Evolutionary conservation across 75 land plant species (phyloP).

Genomic region (Selaginella moellendorffii): DNA sequence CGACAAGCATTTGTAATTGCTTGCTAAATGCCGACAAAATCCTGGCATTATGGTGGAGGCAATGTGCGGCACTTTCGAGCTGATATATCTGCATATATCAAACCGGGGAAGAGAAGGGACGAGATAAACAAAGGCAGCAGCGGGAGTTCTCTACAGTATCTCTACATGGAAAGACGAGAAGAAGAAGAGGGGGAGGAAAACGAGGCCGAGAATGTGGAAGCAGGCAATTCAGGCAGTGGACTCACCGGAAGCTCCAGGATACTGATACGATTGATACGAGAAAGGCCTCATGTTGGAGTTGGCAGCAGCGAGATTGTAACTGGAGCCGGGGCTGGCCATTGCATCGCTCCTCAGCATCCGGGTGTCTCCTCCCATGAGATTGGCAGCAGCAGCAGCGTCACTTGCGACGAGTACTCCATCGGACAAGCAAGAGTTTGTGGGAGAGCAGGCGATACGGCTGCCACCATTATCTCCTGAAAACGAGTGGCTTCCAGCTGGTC

Average conservation of each 20-base stretch:
- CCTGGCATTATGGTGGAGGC: too few species aligned
- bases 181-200: too few species aligned
- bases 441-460: slow-evolving; percentile 21
- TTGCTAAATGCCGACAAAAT: not conserved
- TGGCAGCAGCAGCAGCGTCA: slow-evolving; percentile 12
- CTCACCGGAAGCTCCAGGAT: not conserved
- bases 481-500: not conserved
- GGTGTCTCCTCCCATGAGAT: slow-evolving; percentile 12
- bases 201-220: too few species aligned
- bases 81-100: too few species aligned
- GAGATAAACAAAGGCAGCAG: not conserved
- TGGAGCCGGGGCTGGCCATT: not conserved
- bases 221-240: too few species aligned
- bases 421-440: slow-evolving; percentile 25
- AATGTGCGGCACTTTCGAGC: too few species aligned
- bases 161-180: too few species aligned
- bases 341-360: slow-evolving; percentile 15
- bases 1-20: too few species aligned
- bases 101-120: not conserved
- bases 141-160: not conserved
- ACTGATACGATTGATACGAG: not conserved
- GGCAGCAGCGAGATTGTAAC: not conserved
- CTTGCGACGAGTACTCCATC: slow-evolving; percentile 16
- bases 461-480: slow-evolving; percentile 10
- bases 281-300: not conserved